Base-by-base conservation (phyloP, 352 stramenopile species). In the Phytopythium sindhum region DNA sequence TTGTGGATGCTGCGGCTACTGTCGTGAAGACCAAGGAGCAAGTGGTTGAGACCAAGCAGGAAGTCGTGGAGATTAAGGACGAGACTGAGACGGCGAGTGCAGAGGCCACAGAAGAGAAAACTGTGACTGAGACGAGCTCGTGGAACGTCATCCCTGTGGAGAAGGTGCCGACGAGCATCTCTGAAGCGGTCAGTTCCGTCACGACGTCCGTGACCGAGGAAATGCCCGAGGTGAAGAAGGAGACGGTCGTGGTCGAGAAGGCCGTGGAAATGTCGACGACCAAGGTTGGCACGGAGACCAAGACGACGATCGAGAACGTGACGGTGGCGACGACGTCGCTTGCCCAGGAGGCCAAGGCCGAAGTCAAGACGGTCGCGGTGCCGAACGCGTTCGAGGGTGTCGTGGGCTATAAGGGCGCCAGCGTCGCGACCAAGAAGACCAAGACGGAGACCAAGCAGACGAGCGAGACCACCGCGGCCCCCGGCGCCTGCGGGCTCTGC, bases 381-480 rank as follows among this genome's bases (percentile, higher is more conserved):
- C 48, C 48, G 48, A 37, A 35, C 26, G 48, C 48, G 48, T 31
- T 58, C 31, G 52, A 58, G 52, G 72, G 72, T 21, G 63, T 79
- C 33, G 59, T 64, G 47, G 74, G 67, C 63, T 78, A 80, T 67
- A 70, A 74, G 64, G 63, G 61, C n/a, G 65, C 74, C 56, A 80
- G 73, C 55, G 63, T 77, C 47, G 44, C 51, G 51, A 68, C 67
- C 60, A 76, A 72, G 54, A 75, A 67, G 56, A 28, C 66, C 15
- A 61, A 52, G 56, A 53, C 65, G 28, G 70, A 76, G 47, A 65
- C 73, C 11, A 54, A 55, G 2, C 48, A 50, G 23, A 54, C 60
- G 35, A 70, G 66, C 42, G 65, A 66, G 17, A 48, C 67, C 2
- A 63, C 69, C 33, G 50, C 67, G 17, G 57, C 47, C 9, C 5